Base-by-base conservation (phyloP, 2,329 filamentous ascomycete genomes). In the Paecilomyces fulvus region DNA sequence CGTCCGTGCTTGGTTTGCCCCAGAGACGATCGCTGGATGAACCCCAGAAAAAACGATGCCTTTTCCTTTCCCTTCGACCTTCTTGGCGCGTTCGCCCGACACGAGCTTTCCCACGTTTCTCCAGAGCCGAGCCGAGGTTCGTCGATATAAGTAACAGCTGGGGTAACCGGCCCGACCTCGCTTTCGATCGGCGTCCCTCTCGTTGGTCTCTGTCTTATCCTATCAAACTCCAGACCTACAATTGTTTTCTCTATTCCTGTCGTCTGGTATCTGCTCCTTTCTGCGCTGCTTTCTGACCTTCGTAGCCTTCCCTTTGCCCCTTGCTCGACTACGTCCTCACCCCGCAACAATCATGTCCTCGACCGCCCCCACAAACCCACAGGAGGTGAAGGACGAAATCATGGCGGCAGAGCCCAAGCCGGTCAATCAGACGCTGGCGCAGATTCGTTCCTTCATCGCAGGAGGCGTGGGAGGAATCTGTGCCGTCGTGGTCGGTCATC, bases 401-500 rank as follows among this genome's bases (percentile, higher is more conserved):
- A 25, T 12, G 48, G 48, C 48, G 5, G 28, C 48, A 11, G 48
- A 49, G 10, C 5, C 9, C 21, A 70, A 71, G 63, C 53, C 68
- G 2, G 64, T 71, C 54, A 72, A 72, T 55, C 69, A 73, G 63
- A 81, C 82, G 1, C 67, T 86, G 51, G 81, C 84, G 55, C 84
- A 83, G 71, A 73, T 95, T 61, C 87, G 92, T 58, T 94, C 92
- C 48, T 83, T 99, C 53, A 86, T 82, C 8, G 92, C 92, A 7
- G 94, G 94, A 65, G 94, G 91, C 60, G 95, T 95, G 58, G 94
- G 94, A 64, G 94, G 94, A 65, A 75, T 99, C 51, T 97, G 90
- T 77, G 92, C 94, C 56, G 94, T 99, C 55, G 73, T 99, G 48
- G 92, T 97, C 58, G 89, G 94, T 56, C 94, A 99, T 74, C 94